Percentiles rank a stretch among this genome's conserved stretches.
These are phyloP conservation scores for Aspergillus chevalieri DNA, from an alignment of 2,329 filamentous ascomycete genomes.

Conservation along the genomic window DNA sequence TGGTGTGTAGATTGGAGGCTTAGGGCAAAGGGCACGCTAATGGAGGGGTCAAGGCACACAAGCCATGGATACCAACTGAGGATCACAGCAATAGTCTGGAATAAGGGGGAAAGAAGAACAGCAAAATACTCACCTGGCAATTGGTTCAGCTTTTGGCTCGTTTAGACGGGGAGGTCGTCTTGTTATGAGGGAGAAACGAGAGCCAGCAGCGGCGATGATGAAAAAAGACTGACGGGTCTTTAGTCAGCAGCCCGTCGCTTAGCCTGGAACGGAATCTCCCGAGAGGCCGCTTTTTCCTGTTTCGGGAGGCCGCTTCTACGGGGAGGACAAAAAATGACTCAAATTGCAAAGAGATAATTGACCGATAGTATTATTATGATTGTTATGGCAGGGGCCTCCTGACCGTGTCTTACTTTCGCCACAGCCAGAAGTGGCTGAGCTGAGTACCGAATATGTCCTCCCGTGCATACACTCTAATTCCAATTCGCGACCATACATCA, in stretches of 20 bases:
- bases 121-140: too few relatives aligned
- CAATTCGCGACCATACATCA: too few relatives aligned
- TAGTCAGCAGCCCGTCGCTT: neutral
- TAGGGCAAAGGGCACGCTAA: slow-evolving; percentile 1
- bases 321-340: neutral
- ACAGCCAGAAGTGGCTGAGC: too few relatives aligned
- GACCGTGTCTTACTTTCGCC: too few relatives aligned
- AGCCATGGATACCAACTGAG: neutral
- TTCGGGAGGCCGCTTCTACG: too few relatives aligned
- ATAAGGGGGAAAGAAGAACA: neutral
- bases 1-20: neutral
- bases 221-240: neutral
- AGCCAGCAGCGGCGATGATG: neutral
- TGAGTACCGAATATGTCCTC: too few relatives aligned
- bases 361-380: too few relatives aligned
- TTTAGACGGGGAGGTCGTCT: neutral
- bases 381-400: too few relatives aligned
- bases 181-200: neutral
- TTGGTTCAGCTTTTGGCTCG: neutral
- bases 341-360: neutral
- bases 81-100: neutral
- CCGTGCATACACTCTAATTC: too few relatives aligned
- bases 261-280: neutral
- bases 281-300: neutral
- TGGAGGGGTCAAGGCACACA: neutral